Percentiles rank a stretch among this genome's conserved stretches.
Evolutionary conservation across 805 yeast genomes (phyloP).

Genomic region (Cyberlindnera nakhonratchasimensis): DNA sequence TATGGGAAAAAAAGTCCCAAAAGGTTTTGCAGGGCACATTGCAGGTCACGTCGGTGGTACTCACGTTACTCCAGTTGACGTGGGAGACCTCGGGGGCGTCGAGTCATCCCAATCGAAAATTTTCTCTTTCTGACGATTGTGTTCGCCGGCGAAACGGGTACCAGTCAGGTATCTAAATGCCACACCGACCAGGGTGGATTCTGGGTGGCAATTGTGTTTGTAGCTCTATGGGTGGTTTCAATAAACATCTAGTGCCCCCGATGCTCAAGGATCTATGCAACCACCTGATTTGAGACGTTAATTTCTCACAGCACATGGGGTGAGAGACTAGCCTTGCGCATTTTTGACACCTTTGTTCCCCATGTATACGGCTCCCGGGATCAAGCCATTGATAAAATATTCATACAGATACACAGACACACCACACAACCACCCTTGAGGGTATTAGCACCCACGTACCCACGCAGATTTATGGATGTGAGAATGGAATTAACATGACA

Average conservation of each 20-base stretch:
- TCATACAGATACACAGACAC: too few species aligned
- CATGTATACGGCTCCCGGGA: background rate
- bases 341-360: constrained; percentile 1
- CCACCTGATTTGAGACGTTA: background rate
- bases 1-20: constrained; percentile 1
- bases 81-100: background rate
- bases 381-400: too few species aligned
- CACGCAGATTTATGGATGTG: too few species aligned
- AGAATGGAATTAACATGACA: too few species aligned
- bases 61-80: constrained; percentile 10
- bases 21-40: background rate
- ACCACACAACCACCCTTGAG: background rate
- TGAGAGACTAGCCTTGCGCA: background rate
- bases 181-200: too few species aligned
- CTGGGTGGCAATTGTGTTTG: too few species aligned
- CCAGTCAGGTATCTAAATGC: too few species aligned
- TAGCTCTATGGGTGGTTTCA: too few species aligned
- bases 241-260: too few species aligned
- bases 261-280: too few species aligned
- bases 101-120: background rate
- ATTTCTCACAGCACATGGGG: background rate
- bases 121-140: background rate
- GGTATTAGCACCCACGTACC: background rate
- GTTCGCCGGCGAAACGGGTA: too few species aligned
- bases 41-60: constrained; percentile 9